Base-by-base conservation (phyloP, 192 early-diverging fungal species). In the Podochytrium sp. region DNA sequence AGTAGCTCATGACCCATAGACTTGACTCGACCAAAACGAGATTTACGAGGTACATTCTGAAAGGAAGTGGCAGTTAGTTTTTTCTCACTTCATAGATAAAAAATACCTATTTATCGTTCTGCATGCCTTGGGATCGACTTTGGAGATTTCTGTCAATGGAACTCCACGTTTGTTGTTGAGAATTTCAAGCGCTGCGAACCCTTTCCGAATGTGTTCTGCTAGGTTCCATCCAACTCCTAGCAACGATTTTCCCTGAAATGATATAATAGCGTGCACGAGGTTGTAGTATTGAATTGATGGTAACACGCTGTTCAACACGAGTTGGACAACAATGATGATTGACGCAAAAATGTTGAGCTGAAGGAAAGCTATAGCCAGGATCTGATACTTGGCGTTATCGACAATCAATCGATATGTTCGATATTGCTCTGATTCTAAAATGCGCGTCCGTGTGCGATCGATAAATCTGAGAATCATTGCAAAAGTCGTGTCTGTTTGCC, bases 281-380 rank as follows among this genome's bases (percentile, higher is more conserved):
- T 66, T 66, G 43, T 66, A 66, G 43, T 49, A 66, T 14, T 30
- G 6, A 42, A 66, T 66, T 41, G 27, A 27, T 42, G 23, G 43
- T 14, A 41, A 50, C 10, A 49, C 12, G 14, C 18, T 12, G 16
- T 50, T 32, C n/a, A 66, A 32, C 18, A 66, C 29, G 6, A 66
- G 20, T 39, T 66, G 41, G 18, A 66, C 30, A 49, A 66, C 64
- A 25, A 66, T 27, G 16, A 49, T 14, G 38, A 66, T 66, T 7
- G 38, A 27, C 6, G 10, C 64, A 49, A 66, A 27, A 50, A 66
- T 49, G 39, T 27, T 12, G 5, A 42, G 5, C 30, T 66, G 41
- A 30, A 42, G 25, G 43, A 32, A 0, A 14, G 18, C 64, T 16
- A 66, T 7, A 27, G 43, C 39, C 23, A 66, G 43, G 32, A 66